Percentiles rank a stretch among this genome's conserved stretches.
Conservation (phyloP, 192 early-diverging fungal genomes). For the Backusella tuberculispora region DNA sequence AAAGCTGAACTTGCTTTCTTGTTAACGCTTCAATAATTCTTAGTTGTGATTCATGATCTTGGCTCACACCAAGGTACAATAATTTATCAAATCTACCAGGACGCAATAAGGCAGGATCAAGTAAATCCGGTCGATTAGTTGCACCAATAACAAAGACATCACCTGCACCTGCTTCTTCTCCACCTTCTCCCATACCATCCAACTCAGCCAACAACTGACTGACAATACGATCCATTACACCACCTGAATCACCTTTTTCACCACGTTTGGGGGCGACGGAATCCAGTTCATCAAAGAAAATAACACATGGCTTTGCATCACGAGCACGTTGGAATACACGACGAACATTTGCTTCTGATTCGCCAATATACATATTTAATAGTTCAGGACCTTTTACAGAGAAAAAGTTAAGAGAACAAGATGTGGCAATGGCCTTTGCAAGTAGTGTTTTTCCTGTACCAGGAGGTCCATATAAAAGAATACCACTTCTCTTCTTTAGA, state of each 20-base stretch:
- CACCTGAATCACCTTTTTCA: conserved; percentile 97
- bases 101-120: conserved; percentile 92
- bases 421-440: conserved; percentile 98
- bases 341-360: conserved; percentile 97
- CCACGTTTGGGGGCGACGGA: conserved; percentile 97
- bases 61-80: conserved; percentile 94
- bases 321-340: conserved; percentile 94
- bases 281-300: conserved; percentile 99
- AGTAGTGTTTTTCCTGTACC: conserved; percentile 98
- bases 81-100: conserved; percentile 98
- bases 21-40: conserved; percentile 93
- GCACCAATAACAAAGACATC: conserved; percentile 99
- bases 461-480: conserved; percentile 95
- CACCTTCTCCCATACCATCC: conserved; percentile 83
- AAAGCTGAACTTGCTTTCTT: conserved; percentile 68
- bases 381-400: conserved; percentile 98
- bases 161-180: conserved; percentile 45
- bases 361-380: conserved; percentile 99
- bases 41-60: conserved; percentile 83
- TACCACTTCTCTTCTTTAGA: conserved; percentile 91
- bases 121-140: conserved; percentile 96
- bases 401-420: conserved; percentile 97
- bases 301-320: conserved; percentile 96
- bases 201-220: conserved; percentile 95
- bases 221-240: conserved; percentile 99